A percentile compares a stretch with the other conserved stretches of the same genome.
These are phyloP conservation scores for Typha latifolia DNA, from an alignment of 176 grass and related monocot species.

Conservation along the genomic window DNA sequence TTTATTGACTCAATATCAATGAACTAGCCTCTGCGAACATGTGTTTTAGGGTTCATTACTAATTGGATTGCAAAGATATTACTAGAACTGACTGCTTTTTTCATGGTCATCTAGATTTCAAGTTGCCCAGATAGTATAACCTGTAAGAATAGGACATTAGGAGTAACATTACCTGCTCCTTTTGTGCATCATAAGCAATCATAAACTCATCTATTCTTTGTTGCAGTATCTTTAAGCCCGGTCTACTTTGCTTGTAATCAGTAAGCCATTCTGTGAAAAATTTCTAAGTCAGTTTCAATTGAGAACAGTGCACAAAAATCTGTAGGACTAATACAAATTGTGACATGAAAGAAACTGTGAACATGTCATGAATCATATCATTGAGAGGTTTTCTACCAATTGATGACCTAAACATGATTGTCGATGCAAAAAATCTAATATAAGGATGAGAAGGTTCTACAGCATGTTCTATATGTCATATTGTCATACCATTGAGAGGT, in stretches of 20 bases:
- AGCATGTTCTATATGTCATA: too few relatives aligned
- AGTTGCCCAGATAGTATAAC: background rate
- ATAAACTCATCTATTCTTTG: slow-evolving; percentile 91
- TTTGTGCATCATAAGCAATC: slow-evolving; percentile 61
- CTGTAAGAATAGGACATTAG: background rate
- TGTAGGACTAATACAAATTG: background rate
- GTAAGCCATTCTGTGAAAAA: slow-evolving; percentile 64
- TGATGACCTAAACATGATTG: too few relatives aligned
- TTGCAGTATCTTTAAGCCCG: slow-evolving; percentile 60
- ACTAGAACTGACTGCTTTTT: background rate
- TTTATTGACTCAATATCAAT: too few relatives aligned
- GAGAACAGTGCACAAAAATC: background rate
- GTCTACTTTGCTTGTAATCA: slow-evolving; percentile 65
- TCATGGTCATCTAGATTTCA: background rate
- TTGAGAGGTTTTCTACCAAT: background rate
- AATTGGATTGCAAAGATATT: too few relatives aligned
- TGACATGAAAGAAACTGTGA: background rate
- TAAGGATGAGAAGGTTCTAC: too few relatives aligned
- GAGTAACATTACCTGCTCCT: slow-evolving; percentile 44
- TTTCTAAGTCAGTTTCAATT: background rate
- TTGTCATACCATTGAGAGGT: background rate
- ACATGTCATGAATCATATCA: background rate
- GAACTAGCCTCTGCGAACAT: too few relatives aligned
- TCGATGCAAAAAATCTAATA: too few relatives aligned
- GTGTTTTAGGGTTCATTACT: too few relatives aligned